Evolutionary conservation across 2,329 filamentous ascomycete species (phyloP), one percentile per base, ranked within the genome.

Genomic region (Fusarium phyllophilum): DNA sequence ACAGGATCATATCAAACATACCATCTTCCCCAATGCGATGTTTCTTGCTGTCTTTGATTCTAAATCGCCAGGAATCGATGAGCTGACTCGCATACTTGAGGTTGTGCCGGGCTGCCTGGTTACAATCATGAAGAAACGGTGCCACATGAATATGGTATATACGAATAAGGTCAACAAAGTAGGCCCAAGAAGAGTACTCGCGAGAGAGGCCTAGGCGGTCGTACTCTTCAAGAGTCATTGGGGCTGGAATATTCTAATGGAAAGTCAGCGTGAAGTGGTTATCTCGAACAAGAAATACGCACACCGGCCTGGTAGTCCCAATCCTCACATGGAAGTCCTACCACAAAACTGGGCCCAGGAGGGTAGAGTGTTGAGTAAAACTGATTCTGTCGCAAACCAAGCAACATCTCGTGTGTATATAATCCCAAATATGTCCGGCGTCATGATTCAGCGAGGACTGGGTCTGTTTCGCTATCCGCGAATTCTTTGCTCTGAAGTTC

Each of bases 401-500:
- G 61, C 34, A 78, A 33, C 20, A 72, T 70, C 5, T 72, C 74
- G n/a, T 78, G 72, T 11, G 70, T 36, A 41, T 75, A 78, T 15
- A 78, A 42, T 11, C 63, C 76, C 77, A 75, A 78, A 48, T 78
- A 78, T 18, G 77, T 77, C 36, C 77, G 68, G 46, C 77, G 67
- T 31, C 70, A 75, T 11, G 77, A 78, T 46, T 78, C 77, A 29
- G 76, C 75, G 7, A 77, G 34, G 36, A 78, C 10, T 31, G 54
- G 66, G 29, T 64, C 41, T 20, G 49, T 20, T 34, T 72, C 67
- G 8, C 52, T 38, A n/a, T 75, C 67, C 12, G 74, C 66, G 34
- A 69, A 76, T 34, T 46, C 46, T 38, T 75, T 78, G 45, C 67
- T 39, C 41, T 77, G 77, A 11, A 78, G 68, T 9, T 62, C 70